Conservation (phyloP, 2,329 filamentous ascomycete species). For the Teratosphaeria zuluensis region DNA sequence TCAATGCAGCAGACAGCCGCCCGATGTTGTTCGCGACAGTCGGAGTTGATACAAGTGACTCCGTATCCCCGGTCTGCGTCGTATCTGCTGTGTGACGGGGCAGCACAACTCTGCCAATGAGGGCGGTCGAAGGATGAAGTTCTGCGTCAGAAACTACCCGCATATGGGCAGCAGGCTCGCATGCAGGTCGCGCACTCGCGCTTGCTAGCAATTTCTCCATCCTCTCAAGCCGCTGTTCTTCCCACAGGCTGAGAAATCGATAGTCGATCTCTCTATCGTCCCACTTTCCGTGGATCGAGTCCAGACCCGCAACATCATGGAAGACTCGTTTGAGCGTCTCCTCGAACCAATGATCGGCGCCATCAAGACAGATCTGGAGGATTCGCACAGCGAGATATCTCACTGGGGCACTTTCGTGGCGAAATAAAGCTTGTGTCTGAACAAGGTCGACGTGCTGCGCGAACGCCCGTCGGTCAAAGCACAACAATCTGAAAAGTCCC, state of each 20-base stretch:
- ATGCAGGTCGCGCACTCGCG: background rate
- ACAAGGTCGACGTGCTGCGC: constrained; percentile 54
- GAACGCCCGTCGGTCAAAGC: constrained; percentile 63
- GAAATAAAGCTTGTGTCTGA: constrained; percentile 60
- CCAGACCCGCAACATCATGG: constrained; percentile 35
- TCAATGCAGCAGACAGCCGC: constrained; percentile 57
- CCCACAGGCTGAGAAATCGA: constrained; percentile 58
- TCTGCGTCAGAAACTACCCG: constrained; percentile 4
- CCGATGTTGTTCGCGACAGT: constrained; percentile 67
- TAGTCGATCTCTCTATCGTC: constrained; percentile 73
- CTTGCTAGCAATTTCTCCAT: constrained; percentile 8
- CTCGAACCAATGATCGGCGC: constrained; percentile 70
- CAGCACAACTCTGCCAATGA: constrained; percentile 58
- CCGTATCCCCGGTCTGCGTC: background rate
- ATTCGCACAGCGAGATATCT: constrained; percentile 75
- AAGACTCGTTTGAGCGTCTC: constrained; percentile 61
- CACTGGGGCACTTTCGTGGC: constrained; percentile 47
- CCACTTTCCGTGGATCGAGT: constrained; percentile 55
- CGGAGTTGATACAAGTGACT: constrained; percentile 41
- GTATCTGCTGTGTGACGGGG: constrained; percentile 39
- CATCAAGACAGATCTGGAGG: constrained; percentile 68
- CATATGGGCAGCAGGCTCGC: constrained; percentile 1
- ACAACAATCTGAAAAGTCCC: constrained; percentile 68
- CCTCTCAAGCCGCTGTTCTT: constrained; percentile 45
- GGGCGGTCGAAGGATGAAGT: constrained; percentile 39